Evolutionary conservation across 1,284 basidiomycete species (phyloP), one percentile per base, ranked within the genome.

Genomic region (Cryptococcus neoformans): DNA sequence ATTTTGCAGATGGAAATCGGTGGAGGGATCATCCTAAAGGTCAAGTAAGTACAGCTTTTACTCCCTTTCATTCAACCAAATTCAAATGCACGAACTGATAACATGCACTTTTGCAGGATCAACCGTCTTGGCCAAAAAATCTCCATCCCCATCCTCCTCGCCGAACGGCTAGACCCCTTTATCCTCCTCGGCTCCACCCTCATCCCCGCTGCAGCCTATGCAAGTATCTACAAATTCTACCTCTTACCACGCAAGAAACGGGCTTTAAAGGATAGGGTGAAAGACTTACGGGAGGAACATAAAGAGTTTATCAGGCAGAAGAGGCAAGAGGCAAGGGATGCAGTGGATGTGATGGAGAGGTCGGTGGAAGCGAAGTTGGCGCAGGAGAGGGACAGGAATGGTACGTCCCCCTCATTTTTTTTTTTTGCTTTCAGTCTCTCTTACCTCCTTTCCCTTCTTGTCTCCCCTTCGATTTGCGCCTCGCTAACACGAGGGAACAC

Each of bases 231-330:
- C 72, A 81, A 84, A 60, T 81, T 83, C 51, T 77, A 84, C 57
- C 68, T 88, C 34, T 78, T 81, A 17, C 87, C 87, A 2, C 72
- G 80, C 9, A 82, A 83, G 63, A 79, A 80, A 44, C 72, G 73
- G 41, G 74, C 74, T 41, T 78, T 82, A 52, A 64, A 79, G 37
- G 75, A 80, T 83, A 84, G 63, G 72, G 83, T 78, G 70, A 59
- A 73, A 76, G 81, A 80, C 75, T 80, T 88, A 65, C 80, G 84
- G 44, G 74, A 80, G n/a, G 82, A 83, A 50, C 80, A 87, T 61
- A 79, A 79, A 53, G 86, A 87, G 54, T 80, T 82, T 60, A 83
- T 85, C 54, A 77, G 79, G n/a, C 82, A 84, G 67, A 78, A 84
- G 63, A 76, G 80, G 55, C 76, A 80, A 52, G 83, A 86, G 62